phyloP scores from a whole-genome alignment of 163 green algal species.

The Chloromonas sp. region DNA sequence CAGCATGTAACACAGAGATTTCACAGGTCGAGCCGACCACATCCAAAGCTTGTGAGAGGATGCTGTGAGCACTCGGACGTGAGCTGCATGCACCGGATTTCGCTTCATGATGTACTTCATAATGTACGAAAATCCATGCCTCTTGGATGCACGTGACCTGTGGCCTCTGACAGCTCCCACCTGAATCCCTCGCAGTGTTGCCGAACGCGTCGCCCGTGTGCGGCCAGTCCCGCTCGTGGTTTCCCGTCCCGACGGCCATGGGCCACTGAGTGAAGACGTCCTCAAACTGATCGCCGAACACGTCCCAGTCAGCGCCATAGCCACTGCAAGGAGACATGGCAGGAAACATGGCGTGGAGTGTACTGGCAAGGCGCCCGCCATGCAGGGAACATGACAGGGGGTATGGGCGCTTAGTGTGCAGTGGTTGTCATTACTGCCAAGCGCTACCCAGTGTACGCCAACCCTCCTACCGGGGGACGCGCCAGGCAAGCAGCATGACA shows the following conservation, averaged over 20 bases:
- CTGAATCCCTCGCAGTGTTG: constrained; percentile 14
- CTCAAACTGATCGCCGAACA: constrained; percentile 35
- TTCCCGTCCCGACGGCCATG: constrained; percentile 25
- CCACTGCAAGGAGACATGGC: constrained; percentile 10
- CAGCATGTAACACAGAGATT: no score
- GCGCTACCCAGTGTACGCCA: not conserved
- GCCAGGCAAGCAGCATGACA: not conserved
- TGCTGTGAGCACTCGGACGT: not conserved
- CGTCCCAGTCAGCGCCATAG: constrained; percentile 33
- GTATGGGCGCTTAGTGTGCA: not conserved
- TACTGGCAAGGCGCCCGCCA: not conserved
- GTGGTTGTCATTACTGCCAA: not conserved
- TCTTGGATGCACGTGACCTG: no score
- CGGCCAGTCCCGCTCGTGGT: constrained; percentile 33
- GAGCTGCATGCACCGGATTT: not conserved
- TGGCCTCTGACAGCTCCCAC: not conserved
- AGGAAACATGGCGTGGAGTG: not conserved
- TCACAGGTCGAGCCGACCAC: no score
- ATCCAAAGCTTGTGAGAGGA: not conserved
- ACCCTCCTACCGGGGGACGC: not conserved
- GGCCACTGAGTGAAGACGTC: constrained; percentile 25
- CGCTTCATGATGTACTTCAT: no score
- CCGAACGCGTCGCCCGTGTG: constrained; percentile 15
- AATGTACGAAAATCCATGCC: no score
- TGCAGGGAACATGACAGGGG: not conserved